Base-by-base conservation (phyloP, 2,329 filamentous ascomycete genomes). In the Colletotrichum caudatum region DNA sequence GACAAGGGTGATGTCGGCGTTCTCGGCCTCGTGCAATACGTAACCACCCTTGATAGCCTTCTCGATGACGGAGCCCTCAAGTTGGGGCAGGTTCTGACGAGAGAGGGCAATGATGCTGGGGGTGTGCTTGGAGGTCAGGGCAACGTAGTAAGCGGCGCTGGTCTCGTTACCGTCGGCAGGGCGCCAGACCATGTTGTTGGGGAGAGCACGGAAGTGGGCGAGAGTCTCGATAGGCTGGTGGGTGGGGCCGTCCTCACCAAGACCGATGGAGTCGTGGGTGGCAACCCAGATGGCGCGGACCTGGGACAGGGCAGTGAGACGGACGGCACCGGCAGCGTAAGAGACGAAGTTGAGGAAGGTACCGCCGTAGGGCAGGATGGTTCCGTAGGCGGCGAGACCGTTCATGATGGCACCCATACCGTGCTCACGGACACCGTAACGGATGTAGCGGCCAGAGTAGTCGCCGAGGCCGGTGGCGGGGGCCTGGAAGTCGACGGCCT, bases 321-420 rank as follows among this genome's bases (percentile, higher is more conserved):
- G 95, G 81, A 98, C 92, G 79, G 96, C 92, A 84, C 96, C 96
- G 76, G 96, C 94, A 77, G 94, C 95, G 83, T 99, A 99, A 35
- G 95, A 98, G 77, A 98, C 94, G 84, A 99, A 99, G 92, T 98
- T 99, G 78, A 99, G 89, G 92, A 99, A 99, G 79, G 96, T 98
- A 85, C 96, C 96, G 76, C 91, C 91, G 77, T 95, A 97, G 77
- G 96, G 96, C 81, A 99, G 92, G 80, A 98, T 88, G 80, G 94
- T 97, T 78, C 96, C 96, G 84, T 98, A 99, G 74, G 95, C 96
- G 75, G 94, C 91, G 72, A 99, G 88, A 86, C 96, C 96, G 88
- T 97, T 97, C 87, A 97, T 93, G 84, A 97, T 94, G 79, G 93
- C 93, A 80, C 93, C 94, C 94, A 97, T 97, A 77, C 85, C 93